A percentile compares a stretch with the other conserved stretches of the same genome.
These are phyloP conservation scores for Backusella australiensis DNA, from an alignment of 192 early-diverging fungal species.

Conservation along the genomic window DNA sequence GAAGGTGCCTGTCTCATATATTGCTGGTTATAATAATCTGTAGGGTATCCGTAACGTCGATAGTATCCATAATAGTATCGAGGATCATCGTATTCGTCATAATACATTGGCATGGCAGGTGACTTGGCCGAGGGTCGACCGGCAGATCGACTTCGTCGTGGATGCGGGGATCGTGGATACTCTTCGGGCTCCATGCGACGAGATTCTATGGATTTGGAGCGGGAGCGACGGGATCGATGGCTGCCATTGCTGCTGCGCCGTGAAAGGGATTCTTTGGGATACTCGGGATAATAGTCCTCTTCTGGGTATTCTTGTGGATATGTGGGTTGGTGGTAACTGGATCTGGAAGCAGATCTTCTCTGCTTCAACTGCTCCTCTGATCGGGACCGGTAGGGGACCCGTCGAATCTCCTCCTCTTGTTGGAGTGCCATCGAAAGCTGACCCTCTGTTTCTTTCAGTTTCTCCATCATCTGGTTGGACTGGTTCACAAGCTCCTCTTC, in stretches of 20 bases:
- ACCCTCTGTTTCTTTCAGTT: slow-evolving; percentile 15
- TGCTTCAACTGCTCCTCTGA: not conserved
- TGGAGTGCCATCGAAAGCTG: slow-evolving; percentile 21
- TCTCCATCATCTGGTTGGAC: slow-evolving; percentile 14
- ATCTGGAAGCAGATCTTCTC: not conserved
- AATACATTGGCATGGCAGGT: not conserved
- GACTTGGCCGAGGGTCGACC: not conserved
- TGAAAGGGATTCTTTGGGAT: not conserved
- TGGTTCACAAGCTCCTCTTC: not conserved
- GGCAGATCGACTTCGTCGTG: not conserved
- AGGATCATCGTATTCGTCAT: not conserved
- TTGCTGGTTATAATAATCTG: not conserved
- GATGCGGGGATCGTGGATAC: not conserved
- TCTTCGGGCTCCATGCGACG: not conserved
- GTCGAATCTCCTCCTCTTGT: slow-evolving; percentile 55
- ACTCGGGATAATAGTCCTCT: not conserved
- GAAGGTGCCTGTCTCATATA: not conserved
- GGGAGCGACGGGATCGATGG: not conserved
- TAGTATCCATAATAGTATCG: not conserved
- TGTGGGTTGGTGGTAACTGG: not conserved
- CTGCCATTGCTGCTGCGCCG: not conserved
- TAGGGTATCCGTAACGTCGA: not conserved
- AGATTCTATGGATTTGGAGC: not conserved
- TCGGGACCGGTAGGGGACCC: slow-evolving; percentile 17
- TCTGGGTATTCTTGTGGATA: not conserved